A percentile compares a stretch with the other conserved stretches of the same genome.
Evolutionary conservation across 306 rosid species (phyloP).

Genomic region (Vigna reflexopilosa): DNA sequence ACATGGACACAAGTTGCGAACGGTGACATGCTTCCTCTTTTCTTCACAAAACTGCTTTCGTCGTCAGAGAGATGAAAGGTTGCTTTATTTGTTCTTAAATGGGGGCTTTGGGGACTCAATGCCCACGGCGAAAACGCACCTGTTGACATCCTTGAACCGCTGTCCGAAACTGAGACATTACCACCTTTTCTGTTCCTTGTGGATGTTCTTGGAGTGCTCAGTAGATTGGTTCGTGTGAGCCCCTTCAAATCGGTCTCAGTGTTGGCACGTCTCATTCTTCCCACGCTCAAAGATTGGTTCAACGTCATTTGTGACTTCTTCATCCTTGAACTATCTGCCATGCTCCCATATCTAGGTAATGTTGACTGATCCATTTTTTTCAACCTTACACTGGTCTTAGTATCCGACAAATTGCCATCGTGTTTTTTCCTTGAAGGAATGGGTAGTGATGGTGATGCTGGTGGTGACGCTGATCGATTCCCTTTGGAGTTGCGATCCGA

Average conservation of each 20-base stretch:
- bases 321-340: slow-evolving; percentile 7
- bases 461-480: slow-evolving; percentile 35
- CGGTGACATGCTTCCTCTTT: slow-evolving; percentile 51
- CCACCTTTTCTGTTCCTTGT: neutral
- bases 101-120: slow-evolving; percentile 47
- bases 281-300: slow-evolving; percentile 26
- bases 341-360: neutral
- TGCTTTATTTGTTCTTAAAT: slow-evolving; percentile 14
- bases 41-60: neutral
- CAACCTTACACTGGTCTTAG: slow-evolving; percentile 32
- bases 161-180: slow-evolving; percentile 36
- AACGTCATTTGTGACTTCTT: slow-evolving; percentile 19
- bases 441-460: slow-evolving; percentile 1
- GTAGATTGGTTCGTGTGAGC: slow-evolving; percentile 23
- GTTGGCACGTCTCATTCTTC: slow-evolving; percentile 5
- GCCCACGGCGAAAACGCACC: slow-evolving; percentile 39
- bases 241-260: slow-evolving; percentile 20
- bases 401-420: neutral
- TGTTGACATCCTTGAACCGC: slow-evolving; percentile 21
- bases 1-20: slow-evolving; percentile 43
- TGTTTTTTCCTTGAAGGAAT: slow-evolving; percentile 18
- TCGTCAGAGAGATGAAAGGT: slow-evolving; percentile 21
- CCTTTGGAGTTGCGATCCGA: too few species aligned
- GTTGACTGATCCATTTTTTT: slow-evolving; percentile 36
- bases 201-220: slow-evolving; percentile 37